These are phyloP conservation scores for Phialocephala subalpina DNA, from an alignment of 2,329 filamentous ascomycete species.

Conservation along the genomic window DNA sequence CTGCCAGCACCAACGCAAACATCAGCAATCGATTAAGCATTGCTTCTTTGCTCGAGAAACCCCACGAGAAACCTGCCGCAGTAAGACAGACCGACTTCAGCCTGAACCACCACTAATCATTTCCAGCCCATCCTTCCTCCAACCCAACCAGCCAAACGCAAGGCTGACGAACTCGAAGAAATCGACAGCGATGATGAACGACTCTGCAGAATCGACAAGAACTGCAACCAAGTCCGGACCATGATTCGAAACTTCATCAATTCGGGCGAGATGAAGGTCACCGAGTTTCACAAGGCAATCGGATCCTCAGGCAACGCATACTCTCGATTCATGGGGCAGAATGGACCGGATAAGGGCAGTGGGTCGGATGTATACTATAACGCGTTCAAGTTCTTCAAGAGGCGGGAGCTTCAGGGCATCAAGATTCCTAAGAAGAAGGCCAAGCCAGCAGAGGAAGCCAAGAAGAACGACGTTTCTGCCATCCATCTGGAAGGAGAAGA, in stretches of 20 bases:
- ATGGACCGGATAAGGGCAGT: slow-evolving; percentile 49
- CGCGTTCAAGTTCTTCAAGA: slow-evolving; percentile 57
- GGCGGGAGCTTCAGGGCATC: slow-evolving; percentile 56
- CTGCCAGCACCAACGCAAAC: slow-evolving; percentile 19
- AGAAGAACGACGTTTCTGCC: slow-evolving; percentile 36
- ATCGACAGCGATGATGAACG: slow-evolving; percentile 17
- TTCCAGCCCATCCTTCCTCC: background rate
- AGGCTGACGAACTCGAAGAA: slow-evolving; percentile 18
- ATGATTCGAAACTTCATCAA: slow-evolving; percentile 52
- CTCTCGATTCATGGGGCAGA: slow-evolving; percentile 56
- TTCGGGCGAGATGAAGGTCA: slow-evolving; percentile 52
- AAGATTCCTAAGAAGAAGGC: slow-evolving; percentile 47
- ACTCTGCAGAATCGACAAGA: slow-evolving; percentile 6
- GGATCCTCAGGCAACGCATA: slow-evolving; percentile 47
- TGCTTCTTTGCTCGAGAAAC: background rate
- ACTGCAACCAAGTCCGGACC: slow-evolving; percentile 23
- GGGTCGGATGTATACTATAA: slow-evolving; percentile 46
- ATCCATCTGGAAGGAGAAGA: slow-evolving; percentile 58
- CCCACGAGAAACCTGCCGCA: background rate
- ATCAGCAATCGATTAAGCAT: slow-evolving; percentile 39
- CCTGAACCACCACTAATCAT: background rate
- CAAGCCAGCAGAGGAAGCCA: slow-evolving; percentile 43
- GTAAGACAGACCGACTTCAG: background rate
- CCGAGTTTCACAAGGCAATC: slow-evolving; percentile 51
- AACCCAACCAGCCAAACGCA: slow-evolving; percentile 21